Evolutionary conservation across 805 yeast species (phyloP).

Genomic region (Monosporozyma solicola): DNA sequence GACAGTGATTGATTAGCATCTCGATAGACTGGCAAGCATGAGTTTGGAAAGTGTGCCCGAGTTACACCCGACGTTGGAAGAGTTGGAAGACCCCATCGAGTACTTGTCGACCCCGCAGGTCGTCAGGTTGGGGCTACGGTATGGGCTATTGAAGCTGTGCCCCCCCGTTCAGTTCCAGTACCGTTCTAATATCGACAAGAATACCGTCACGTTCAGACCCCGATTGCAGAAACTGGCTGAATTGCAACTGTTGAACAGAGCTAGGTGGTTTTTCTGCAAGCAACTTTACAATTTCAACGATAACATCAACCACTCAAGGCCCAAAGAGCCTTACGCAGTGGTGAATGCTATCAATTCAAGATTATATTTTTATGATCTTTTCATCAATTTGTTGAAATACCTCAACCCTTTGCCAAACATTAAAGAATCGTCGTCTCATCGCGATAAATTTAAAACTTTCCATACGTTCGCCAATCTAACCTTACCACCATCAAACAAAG

Average conservation of each 20-base stretch:
- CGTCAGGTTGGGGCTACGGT: slow-evolving; percentile 38
- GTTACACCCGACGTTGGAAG: slow-evolving; percentile 43
- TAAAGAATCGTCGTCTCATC: not conserved
- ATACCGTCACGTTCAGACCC: slow-evolving; percentile 54
- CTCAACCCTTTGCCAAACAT: not conserved
- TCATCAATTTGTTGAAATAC: slow-evolving; percentile 27
- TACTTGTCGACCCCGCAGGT: slow-evolving; percentile 47
- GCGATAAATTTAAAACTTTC: not conserved
- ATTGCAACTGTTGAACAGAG: slow-evolving; percentile 52
- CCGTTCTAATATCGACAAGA: slow-evolving; percentile 44
- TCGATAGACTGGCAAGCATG: not conserved
- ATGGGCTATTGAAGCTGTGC: slow-evolving; percentile 69
- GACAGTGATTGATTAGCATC: too few relatives aligned
- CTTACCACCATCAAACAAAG: slow-evolving; percentile 1
- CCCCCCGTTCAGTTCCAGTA: slow-evolving; percentile 49
- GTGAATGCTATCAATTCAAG: not conserved
- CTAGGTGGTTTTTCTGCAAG: slow-evolving; percentile 51
- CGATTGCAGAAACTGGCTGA: slow-evolving; percentile 61
- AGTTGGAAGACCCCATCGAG: slow-evolving; percentile 56
- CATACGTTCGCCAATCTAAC: not conserved
- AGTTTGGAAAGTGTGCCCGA: slow-evolving; percentile 39
- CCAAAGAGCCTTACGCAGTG: too few relatives aligned
- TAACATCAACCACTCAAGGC: slow-evolving; percentile 1
- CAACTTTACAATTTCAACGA: slow-evolving; percentile 49
- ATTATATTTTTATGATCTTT: slow-evolving; percentile 33